Percentiles rank a stretch among this genome's conserved stretches.
Conservation (phyloP, 805 yeast species). For the Nematodospora valgi region DNA sequence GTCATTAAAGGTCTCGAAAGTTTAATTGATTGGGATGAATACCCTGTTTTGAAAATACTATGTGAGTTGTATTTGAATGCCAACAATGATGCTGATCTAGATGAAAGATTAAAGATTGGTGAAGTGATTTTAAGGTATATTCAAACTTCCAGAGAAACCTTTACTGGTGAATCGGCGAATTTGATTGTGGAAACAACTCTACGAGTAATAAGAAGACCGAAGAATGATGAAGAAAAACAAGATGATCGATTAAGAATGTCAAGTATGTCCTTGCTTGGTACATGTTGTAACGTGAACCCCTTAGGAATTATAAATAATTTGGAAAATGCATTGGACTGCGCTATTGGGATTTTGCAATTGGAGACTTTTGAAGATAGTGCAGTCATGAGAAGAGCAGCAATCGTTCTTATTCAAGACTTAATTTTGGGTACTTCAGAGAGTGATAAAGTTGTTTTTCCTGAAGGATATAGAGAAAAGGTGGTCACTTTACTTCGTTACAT, state of each 20-base stretch:
- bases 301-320: conserved; percentile 47
- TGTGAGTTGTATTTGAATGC: conserved; percentile 34
- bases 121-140: conserved; percentile 71
- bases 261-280: conserved; percentile 80
- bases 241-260: conserved; percentile 79
- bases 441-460: conserved; percentile 49
- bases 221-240: conserved; percentile 22
- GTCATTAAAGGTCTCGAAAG: conserved; percentile 75
- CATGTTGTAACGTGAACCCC: conserved; percentile 58
- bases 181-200: conserved; percentile 45
- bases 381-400: conserved; percentile 70
- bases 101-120: conserved; percentile 74
- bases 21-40: conserved; percentile 46
- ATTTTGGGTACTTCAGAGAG: conserved; percentile 44
- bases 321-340: conserved; percentile 66
- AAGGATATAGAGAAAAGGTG: conserved; percentile 42
- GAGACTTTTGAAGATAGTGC: conserved; percentile 46
- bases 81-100: conserved; percentile 37
- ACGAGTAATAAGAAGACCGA: conserved; percentile 27
- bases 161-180: conserved; percentile 43
- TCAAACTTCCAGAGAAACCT: conserved; percentile 44
- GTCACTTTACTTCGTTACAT: conserved; percentile 42
- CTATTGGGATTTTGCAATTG: conserved; percentile 67
- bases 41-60: conserved; percentile 34
- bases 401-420: conserved; percentile 64